Evolutionary conservation across 441 rosid species (phyloP), one percentile per base, ranked within the genome.

Genomic region (Erodium moschatum): DNA sequence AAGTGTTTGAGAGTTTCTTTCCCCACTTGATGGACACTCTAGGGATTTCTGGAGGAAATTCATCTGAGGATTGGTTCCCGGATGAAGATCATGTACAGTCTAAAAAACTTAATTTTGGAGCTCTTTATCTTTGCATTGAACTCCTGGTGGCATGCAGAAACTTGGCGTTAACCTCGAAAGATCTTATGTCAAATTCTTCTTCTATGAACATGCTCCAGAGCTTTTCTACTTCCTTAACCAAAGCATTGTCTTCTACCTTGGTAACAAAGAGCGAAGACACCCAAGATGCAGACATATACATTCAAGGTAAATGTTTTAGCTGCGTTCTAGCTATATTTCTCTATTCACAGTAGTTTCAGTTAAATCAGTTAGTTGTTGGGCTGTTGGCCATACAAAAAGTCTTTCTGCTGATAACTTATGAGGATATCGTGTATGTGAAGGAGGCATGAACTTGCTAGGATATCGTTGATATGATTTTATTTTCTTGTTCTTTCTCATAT

Each of bases 121-220:
- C 88, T 74, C 81, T 88, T 71, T 87, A 84, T 80, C 85, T 91
- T 65, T 80, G 85, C 78, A 74, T 84, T 46, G 84, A 84, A 75
- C 87, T 93, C 74, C 88, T 91, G 75, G 78, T 77, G 75, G 89
- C 96, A 68, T 84, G 86, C 73, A 83, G 85, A 81, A 90, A 94
- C 72, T 74, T 87, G 78, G 72, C 60, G 63, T 48, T 74, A 50
- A 75, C 67, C 67, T 76, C 81, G 40, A 76, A 70, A 65, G 73
- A 74, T 71, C 74, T 42, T 60, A 62, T 66, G 60, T 67, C 76
- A 42, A 72, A 68, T 62, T 65, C 77, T 75, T 42, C 40, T 64
- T 68, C 70, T 71, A 78, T 69, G 15, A 86, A 76, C 81, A 75
- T 86, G 73, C 81, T 88, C 50, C 75, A 75, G 72, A 70, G 76